Base-by-base conservation (phyloP, 2,329 filamentous ascomycete genomes). In the Dothiorella sarmentorum region DNA sequence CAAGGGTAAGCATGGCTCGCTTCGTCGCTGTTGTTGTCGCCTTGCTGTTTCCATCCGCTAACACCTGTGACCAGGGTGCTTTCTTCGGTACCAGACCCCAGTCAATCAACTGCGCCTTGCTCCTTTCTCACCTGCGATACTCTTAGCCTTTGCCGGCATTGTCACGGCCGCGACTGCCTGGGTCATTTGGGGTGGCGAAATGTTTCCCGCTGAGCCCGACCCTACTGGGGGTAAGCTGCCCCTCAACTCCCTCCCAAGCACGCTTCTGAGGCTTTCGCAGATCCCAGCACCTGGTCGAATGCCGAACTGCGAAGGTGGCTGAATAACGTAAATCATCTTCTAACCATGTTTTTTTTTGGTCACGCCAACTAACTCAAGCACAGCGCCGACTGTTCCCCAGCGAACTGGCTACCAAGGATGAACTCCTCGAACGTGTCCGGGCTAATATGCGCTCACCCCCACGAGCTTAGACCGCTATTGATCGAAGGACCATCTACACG, bases 261-360 rank as follows among this genome's bases (percentile, higher is more conserved):
- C 56, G 35, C 7, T 59, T 17, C 18, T 47, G 31, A 44, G 29
- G 33, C 38, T 2, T 43, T 31, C 18, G 22, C 60, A 86, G 85
- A 87, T 62, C 85, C 86, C 2, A 79, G 82, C 40, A 77, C 73
- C 9, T 97, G 93, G 93, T 91, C 90, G 0, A 79, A 81, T 59
- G 87, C 91, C 47, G 90, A 97, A 68, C 79, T 96, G 73, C 81
- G 85, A 61, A 80, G 86, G 67, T 97, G 92, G 91, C 78, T 97
- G 52, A 84, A 85, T 44, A 84, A 83, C 66, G 93, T 96, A 82
- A 75, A 87, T 79, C 3, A 31, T 5, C 52, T 42, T 4, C 7
- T 4, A 4, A 31, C 17, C 7, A 29, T 17, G 17, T 10, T 18
- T 13, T 20, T 56, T 63, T 59, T 63, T 29, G 13, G 15, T 6